Percentiles rank a stretch among this genome's conserved stretches.
Evolutionary conservation across 371 early-diverging fungal species (phyloP).

Genomic region (Parasitella parasitica): DNA sequence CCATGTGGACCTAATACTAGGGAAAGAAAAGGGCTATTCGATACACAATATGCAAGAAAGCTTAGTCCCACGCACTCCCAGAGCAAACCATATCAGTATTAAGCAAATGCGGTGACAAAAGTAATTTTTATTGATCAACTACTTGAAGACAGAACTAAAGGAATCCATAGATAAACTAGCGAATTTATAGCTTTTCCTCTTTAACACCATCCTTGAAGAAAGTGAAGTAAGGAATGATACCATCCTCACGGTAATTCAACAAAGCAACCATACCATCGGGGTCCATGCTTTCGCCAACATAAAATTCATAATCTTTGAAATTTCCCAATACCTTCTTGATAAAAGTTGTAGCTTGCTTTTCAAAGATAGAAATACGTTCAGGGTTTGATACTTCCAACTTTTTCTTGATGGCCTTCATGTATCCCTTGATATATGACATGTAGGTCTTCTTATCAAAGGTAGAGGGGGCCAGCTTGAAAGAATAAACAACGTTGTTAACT

Average conservation of each 20-base stretch:
- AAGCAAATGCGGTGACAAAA: background rate
- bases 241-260: conserved; percentile 95
- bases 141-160: background rate
- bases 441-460: conserved; percentile 92
- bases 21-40: no score
- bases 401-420: conserved; percentile 80
- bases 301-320: conserved; percentile 94
- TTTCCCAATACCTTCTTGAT: conserved; percentile 80
- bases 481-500: conserved; percentile 90
- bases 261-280: conserved; percentile 88
- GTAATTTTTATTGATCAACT: background rate
- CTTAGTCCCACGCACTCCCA: no score
- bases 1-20: no score
- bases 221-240: conserved; percentile 88
- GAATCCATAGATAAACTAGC: background rate
- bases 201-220: conserved; percentile 93
- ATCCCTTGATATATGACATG: conserved; percentile 90
- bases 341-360: conserved; percentile 59
- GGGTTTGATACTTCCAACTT: conserved; percentile 66
- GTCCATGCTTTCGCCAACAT: conserved; percentile 84
- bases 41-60: background rate
- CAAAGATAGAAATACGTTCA: conserved; percentile 70
- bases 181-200: conserved; percentile 68
- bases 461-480: conserved; percentile 76
- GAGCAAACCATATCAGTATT: no score